Evolutionary conservation across 2,329 filamentous ascomycete species (phyloP).

Genomic region (Fusarium annulatum): DNA sequence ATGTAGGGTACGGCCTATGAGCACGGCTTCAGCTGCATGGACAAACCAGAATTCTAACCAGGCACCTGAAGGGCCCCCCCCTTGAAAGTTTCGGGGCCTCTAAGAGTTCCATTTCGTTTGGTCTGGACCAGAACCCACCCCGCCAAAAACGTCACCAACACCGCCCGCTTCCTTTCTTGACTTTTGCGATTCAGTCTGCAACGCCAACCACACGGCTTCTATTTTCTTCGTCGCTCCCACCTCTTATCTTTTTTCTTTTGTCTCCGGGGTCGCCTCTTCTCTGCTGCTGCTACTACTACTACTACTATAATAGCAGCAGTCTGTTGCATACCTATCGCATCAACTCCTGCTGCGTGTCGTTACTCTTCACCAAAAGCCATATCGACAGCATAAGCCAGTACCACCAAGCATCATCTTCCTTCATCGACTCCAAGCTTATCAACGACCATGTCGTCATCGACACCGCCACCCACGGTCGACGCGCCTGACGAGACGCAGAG

Average conservation of each 20-base stretch:
- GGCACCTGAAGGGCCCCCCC: slow-evolving; percentile 14
- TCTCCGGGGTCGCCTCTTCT: background rate
- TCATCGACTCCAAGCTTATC: slow-evolving; percentile 18
- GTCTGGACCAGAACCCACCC: slow-evolving; percentile 23
- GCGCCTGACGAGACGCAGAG: slow-evolving; percentile 65
- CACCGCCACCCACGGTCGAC: slow-evolving; percentile 48
- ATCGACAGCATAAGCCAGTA: slow-evolving; percentile 3
- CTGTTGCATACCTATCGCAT: background rate
- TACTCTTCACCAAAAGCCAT: slow-evolving; percentile 5
- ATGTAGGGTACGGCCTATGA: slow-evolving; percentile 20
- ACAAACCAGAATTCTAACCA: background rate
- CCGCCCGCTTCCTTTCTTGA: slow-evolving; percentile 39
- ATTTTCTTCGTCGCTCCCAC: slow-evolving; percentile 5
- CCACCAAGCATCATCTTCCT: slow-evolving; percentile 15
- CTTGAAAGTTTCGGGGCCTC: background rate
- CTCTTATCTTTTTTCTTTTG: slow-evolving; percentile 4
- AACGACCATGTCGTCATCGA: slow-evolving; percentile 53
- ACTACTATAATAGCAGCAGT: background rate
- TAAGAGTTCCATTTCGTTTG: slow-evolving; percentile 4
- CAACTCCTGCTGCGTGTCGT: slow-evolving; percentile 1
- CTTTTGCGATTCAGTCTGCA: slow-evolving; percentile 44
- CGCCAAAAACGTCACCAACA: slow-evolving; percentile 44
- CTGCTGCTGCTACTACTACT: background rate
- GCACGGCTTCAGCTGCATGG: background rate
- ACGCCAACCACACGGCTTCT: slow-evolving; percentile 22